These are phyloP conservation scores for Centaurea solstitialis DNA, from an alignment of 129 eudicot genomes.

Conservation along the genomic window DNA sequence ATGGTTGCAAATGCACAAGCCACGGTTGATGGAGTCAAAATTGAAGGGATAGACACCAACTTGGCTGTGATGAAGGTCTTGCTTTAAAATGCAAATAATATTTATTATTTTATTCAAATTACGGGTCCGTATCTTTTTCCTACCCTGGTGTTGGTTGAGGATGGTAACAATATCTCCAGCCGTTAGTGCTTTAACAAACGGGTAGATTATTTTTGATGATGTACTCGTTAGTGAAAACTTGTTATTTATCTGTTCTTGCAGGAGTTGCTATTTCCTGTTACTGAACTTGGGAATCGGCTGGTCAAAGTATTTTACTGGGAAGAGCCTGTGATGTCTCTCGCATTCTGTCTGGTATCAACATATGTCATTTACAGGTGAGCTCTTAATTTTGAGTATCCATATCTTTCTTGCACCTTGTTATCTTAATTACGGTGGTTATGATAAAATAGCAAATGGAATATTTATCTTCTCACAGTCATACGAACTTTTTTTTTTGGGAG, in stretches of 20 bases:
- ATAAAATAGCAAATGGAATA: neutral
- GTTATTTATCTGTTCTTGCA: constrained; percentile 34
- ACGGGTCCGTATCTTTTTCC: neutral
- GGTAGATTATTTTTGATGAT: neutral
- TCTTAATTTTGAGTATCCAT: neutral
- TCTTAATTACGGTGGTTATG: neutral
- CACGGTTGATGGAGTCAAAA: constrained; percentile 92
- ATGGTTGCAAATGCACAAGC: constrained; percentile 85
- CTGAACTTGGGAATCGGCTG: constrained; percentile 45
- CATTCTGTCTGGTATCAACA: constrained; percentile 61
- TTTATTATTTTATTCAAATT: neutral
- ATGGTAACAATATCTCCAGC: neutral
- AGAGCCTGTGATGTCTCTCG: constrained; percentile 61
- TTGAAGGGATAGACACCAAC: constrained; percentile 92
- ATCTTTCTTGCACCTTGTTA: constrained; percentile 7
- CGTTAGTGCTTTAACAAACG: neutral
- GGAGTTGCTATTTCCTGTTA: constrained; percentile 77
- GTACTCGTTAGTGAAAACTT: neutral
- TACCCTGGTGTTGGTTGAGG: neutral
- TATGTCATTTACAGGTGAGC: constrained; percentile 69
- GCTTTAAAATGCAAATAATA: neutral
- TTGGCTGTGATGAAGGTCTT: constrained; percentile 86
- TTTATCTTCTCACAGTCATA: neutral
- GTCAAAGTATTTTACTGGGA: constrained; percentile 62
- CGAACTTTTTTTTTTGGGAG: no score